Conservation (phyloP, 2,329 filamentous ascomycete genomes). For the Nothophaeocryptopus gaeumannii region DNA sequence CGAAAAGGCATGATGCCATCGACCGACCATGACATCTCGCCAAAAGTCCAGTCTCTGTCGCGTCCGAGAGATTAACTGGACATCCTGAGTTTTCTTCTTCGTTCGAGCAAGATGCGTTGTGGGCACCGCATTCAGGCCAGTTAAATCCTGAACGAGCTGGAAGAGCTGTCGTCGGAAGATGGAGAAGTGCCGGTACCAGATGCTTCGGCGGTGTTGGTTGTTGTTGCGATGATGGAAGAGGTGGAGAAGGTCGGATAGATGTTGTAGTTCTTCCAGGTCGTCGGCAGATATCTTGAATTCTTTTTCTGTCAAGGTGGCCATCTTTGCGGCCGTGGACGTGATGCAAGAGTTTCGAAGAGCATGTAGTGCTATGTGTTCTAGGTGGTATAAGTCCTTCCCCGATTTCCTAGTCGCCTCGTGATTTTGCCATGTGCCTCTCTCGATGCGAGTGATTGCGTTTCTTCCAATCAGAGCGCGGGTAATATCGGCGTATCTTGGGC, state of each 20-base stretch:
- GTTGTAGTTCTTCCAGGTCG: slow-evolving; percentile 5
- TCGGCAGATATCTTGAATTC: slow-evolving; percentile 6
- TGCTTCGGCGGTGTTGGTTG: slow-evolving; percentile 79
- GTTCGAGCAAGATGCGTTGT: slow-evolving; percentile 30
- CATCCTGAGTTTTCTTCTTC: slow-evolving; percentile 29
- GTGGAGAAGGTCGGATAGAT: slow-evolving; percentile 59
- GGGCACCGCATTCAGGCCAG: slow-evolving; percentile 24
- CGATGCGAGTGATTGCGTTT: not conserved
- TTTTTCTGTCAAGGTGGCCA: not conserved
- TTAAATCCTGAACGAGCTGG: slow-evolving; percentile 47
- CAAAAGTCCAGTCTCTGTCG: slow-evolving; percentile 38
- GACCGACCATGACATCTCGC: slow-evolving; percentile 37
- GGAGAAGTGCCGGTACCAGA: slow-evolving; percentile 77
- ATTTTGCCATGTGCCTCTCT: no score
- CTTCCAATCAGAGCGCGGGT: slow-evolving; percentile 8
- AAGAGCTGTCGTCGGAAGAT: slow-evolving; percentile 66
- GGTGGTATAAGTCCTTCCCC: no score
- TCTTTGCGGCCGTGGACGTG: not conserved
- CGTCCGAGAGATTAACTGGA: slow-evolving; percentile 19
- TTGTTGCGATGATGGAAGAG: slow-evolving; percentile 79
- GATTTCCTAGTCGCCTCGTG: no score
- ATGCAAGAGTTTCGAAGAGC: not conserved
- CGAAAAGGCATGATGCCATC: slow-evolving; percentile 40
- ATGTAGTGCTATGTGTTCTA: not conserved
- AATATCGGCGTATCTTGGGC: slow-evolving; percentile 3